phyloP scores from a whole-genome alignment of 345 rosid species.

The Arabis alpina region DNA sequence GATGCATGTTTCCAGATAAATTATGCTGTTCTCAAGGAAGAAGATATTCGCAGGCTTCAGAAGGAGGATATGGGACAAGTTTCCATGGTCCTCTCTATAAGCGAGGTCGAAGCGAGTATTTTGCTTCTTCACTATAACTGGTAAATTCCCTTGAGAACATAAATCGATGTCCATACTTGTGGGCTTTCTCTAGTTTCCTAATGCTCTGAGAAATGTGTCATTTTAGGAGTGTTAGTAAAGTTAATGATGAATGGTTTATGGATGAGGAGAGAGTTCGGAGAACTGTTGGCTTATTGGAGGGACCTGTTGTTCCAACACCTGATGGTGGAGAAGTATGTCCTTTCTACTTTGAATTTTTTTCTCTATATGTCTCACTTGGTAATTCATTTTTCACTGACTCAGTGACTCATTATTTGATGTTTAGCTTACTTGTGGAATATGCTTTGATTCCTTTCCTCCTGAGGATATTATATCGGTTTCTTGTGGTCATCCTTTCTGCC shows the following conservation, averaged over 20 bases:
- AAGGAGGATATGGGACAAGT: slow-evolving; percentile 75
- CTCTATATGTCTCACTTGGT: slow-evolving; percentile 4
- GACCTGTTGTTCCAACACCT: slow-evolving; percentile 53
- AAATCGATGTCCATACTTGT: not conserved
- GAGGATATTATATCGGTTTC: slow-evolving; percentile 62
- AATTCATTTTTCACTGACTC: slow-evolving; percentile 34
- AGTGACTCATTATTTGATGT: slow-evolving; percentile 30
- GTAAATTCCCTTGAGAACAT: slow-evolving; percentile 45
- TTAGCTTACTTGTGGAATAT: slow-evolving; percentile 83
- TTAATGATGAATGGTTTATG: slow-evolving; percentile 94
- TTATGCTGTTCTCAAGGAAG: slow-evolving; percentile 67
- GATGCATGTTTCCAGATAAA: slow-evolving; percentile 56
- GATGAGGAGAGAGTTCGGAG: slow-evolving; percentile 79
- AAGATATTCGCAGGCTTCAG: slow-evolving; percentile 67
- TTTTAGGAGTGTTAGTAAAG: slow-evolving; percentile 80
- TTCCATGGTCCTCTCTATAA: slow-evolving; percentile 75
- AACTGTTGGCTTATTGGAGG: slow-evolving; percentile 77
- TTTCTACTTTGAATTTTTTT: slow-evolving; percentile 18
- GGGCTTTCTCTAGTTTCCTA: slow-evolving; percentile 26
- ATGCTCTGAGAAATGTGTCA: slow-evolving; percentile 23
- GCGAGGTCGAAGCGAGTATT: slow-evolving; percentile 57
- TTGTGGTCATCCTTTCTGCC: slow-evolving; percentile 98
- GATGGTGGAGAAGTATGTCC: slow-evolving; percentile 56
- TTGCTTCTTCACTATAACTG: slow-evolving; percentile 80
- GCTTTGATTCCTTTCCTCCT: slow-evolving; percentile 61